Conservation (phyloP, 2,329 filamentous ascomycete species). For the Trichoderma polysporum region DNA sequence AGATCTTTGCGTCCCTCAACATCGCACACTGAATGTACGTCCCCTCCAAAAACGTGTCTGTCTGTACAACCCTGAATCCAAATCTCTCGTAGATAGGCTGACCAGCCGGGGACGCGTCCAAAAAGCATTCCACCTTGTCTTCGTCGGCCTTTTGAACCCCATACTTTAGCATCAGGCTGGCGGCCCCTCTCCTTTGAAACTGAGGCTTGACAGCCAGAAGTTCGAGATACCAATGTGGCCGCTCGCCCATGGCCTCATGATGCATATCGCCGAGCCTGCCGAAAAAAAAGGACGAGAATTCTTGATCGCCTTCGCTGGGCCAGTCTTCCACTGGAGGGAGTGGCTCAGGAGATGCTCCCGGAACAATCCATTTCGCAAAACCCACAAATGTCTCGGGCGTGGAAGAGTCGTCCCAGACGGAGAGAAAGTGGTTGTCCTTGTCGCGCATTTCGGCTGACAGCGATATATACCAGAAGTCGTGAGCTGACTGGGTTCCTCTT, state of each 20-base stretch:
- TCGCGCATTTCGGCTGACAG: constrained; percentile 5
- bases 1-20: not conserved
- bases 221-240: constrained; percentile 18
- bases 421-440: constrained; percentile 4
- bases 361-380: constrained; percentile 12
- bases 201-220: not conserved
- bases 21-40: constrained; percentile 4
- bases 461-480: constrained; percentile 5
- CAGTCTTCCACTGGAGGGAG: not conserved
- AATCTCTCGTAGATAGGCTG: constrained; percentile 16
- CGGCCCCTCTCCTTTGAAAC: constrained; percentile 10
- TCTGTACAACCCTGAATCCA: constrained; percentile 8
- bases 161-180: constrained; percentile 14
- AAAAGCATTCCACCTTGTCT: constrained; percentile 15
- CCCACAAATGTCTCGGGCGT: not conserved
- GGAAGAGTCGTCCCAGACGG: not conserved
- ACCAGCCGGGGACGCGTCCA: constrained; percentile 2
- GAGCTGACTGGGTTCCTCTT: not conserved
- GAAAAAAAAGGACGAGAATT: constrained; percentile 12
- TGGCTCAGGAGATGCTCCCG: not conserved
- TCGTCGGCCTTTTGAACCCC: constrained; percentile 7
- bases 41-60: not conserved
- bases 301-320: constrained; percentile 9
- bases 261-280: constrained; percentile 13
- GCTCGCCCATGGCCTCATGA: constrained; percentile 2